Evolutionary conservation across 1,139 yeast species (phyloP).

Genomic region (Scheffersomyces illinoinensis): DNA sequence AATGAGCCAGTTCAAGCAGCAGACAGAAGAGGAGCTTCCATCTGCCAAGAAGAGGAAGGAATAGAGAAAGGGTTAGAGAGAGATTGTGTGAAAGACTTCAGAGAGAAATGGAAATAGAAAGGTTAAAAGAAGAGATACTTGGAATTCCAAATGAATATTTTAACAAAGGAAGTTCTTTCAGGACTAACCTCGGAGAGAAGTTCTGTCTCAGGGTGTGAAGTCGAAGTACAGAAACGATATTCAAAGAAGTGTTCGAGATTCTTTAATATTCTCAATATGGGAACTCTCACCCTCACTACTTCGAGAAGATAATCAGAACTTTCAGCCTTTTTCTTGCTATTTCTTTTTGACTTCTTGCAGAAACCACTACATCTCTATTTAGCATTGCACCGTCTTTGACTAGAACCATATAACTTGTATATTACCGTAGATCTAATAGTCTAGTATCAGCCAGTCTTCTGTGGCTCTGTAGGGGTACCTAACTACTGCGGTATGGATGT

Average conservation of each 20-base stretch:
- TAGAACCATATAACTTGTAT: background rate
- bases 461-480: background rate
- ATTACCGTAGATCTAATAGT: background rate
- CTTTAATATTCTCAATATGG: background rate
- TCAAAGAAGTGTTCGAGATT: background rate
- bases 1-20: slow-evolving; percentile 27
- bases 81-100: background rate
- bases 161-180: background rate
- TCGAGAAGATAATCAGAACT: too few relatives aligned
- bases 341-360: background rate
- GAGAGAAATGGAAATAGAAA: background rate
- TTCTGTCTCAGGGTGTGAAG: background rate
- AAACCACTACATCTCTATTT: background rate
- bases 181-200: background rate
- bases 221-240: too few relatives aligned
- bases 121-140: background rate
- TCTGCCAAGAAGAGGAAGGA: slow-evolving; percentile 27
- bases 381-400: background rate
- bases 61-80: slow-evolving; percentile 16
- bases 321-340: background rate
- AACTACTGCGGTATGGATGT: background rate
- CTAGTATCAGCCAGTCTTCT: background rate
- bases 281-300: background rate
- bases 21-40: slow-evolving; percentile 13
- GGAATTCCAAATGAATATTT: background rate